phyloP scores from a whole-genome alignment of 768 basidiomycete genomes.

The Termitomyces sp. region DNA sequence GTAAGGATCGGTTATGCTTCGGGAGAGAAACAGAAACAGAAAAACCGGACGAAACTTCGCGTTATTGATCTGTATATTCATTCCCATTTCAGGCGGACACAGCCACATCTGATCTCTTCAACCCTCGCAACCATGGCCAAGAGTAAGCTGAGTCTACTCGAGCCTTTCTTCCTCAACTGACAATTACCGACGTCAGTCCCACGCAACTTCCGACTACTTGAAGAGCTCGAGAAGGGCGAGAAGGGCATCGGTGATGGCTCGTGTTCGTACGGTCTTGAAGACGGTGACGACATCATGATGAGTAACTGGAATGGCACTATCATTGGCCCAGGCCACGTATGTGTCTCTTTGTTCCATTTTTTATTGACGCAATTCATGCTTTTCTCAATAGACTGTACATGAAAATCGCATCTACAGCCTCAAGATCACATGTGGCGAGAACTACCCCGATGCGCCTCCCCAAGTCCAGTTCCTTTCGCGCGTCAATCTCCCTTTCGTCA shows the following conservation, averaged over 20 bases:
- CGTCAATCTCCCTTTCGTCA: slow-evolving; percentile 94
- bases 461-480: slow-evolving; percentile 80
- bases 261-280: slow-evolving; percentile 95
- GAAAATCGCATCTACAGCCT: slow-evolving; percentile 99
- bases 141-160: too few species aligned
- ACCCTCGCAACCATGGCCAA: neutral
- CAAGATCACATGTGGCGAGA: slow-evolving; percentile 78
- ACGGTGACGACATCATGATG: slow-evolving; percentile 50
- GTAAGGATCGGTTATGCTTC: too few species aligned
- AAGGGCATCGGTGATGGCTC: slow-evolving; percentile 99
- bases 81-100: neutral
- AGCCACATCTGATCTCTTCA: slow-evolving; percentile 1
- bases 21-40: too few species aligned
- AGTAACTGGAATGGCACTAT: slow-evolving; percentile 97
- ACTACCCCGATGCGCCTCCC: slow-evolving; percentile 79
- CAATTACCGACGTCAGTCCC: slow-evolving; percentile 57
- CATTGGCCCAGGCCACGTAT: slow-evolving; percentile 95
- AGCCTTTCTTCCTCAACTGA: neutral
- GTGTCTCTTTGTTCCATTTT: slow-evolving; percentile 25
- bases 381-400: slow-evolving; percentile 73
- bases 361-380: slow-evolving; percentile 14
- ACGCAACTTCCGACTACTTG: slow-evolving; percentile 93
- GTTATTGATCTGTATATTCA: neutral
- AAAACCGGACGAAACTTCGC: neutral
- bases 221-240: slow-evolving; percentile 99